A percentile compares a stretch with the other conserved stretches of the same genome.
Conservation (phyloP, 2,329 filamentous ascomycete genomes). For the Pseudophaeomoniella oleicola region DNA sequence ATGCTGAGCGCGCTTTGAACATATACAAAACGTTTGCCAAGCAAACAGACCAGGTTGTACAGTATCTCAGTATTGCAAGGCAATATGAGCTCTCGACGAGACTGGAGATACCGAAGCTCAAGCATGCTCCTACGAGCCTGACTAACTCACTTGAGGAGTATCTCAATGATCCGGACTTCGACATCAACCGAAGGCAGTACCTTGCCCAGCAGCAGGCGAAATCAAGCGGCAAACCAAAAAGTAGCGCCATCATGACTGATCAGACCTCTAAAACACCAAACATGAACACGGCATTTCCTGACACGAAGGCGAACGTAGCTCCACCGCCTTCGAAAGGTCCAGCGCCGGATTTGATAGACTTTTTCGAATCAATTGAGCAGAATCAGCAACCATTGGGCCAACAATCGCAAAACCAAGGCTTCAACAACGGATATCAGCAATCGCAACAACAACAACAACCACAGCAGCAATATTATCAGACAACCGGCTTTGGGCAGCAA, state of each 20-base stretch:
- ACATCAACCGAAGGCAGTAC: conserved; percentile 83
- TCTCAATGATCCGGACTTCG: conserved; percentile 85
- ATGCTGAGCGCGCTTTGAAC: conserved; percentile 78
- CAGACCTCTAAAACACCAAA: conserved; percentile 18
- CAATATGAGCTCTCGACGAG: conserved; percentile 86
- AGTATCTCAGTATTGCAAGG: conserved; percentile 73
- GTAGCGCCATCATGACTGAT: conserved; percentile 16
- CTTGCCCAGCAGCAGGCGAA: conserved; percentile 71
- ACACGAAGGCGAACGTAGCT: conserved; percentile 12
- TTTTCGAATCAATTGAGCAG: conserved; percentile 85
- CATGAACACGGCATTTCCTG: conserved; percentile 5
- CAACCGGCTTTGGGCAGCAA: conserved; percentile 8
- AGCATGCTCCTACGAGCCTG: conserved; percentile 88
- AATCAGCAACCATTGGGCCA: conserved; percentile 51
- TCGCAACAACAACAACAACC: conserved; percentile 5
- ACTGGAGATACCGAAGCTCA: conserved; percentile 89
- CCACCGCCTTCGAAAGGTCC: conserved; percentile 20
- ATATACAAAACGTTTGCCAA: conserved; percentile 87
- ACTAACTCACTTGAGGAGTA: conserved; percentile 88
- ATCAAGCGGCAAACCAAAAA: conserved; percentile 28
- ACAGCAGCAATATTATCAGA: conserved; percentile 9
- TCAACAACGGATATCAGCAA: conserved; percentile 23
- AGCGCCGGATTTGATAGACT: conserved; percentile 70
- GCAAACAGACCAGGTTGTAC: conserved; percentile 85
- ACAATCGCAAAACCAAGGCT: conserved; percentile 21